phyloP scores from a whole-genome alignment of 2,329 filamentous ascomycete genomes.

The Lecanosticta acicola region DNA sequence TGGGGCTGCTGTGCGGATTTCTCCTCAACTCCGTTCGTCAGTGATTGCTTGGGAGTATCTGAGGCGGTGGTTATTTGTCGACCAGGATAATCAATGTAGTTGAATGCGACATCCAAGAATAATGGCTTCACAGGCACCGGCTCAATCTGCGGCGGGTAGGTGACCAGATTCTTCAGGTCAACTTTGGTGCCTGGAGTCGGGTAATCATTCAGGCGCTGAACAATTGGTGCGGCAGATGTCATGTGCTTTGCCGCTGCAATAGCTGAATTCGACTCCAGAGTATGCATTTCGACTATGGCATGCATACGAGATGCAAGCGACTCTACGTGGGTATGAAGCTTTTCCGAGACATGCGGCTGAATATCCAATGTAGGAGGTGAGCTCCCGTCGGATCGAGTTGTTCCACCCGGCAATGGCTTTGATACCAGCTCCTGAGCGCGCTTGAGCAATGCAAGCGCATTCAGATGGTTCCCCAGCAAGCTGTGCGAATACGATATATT shows the following conservation, averaged over 20 bases:
- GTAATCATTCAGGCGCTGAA: conserved; percentile 72
- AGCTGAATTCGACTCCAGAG: conserved; percentile 49
- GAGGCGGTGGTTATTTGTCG: conserved; percentile 36
- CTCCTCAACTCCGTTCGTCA: conserved; percentile 20
- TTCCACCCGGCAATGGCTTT: conserved; percentile 12
- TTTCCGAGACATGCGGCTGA: conserved; percentile 51
- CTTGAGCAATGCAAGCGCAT: conserved; percentile 79
- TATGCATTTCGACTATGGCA: conserved; percentile 77
- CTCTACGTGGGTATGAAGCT: conserved; percentile 58
- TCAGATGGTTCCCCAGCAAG: conserved; percentile 63
- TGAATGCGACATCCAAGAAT: conserved; percentile 95
- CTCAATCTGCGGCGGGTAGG: conserved; percentile 77
- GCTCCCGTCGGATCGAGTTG: conserved; percentile 30
- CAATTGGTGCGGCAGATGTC: conserved; percentile 53
- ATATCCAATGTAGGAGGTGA: conserved; percentile 64
- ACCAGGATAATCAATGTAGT: conserved; percentile 88
- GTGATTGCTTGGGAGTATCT: conserved; percentile 23
- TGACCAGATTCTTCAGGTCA: conserved; percentile 74
- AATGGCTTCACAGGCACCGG: conserved; percentile 87
- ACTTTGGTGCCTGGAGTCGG: conserved; percentile 56
- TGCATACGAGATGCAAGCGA: conserved; percentile 74
- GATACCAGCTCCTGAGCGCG: conserved; percentile 61
- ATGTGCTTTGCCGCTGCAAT: conserved; percentile 43
- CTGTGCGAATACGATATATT: conserved; percentile 81
- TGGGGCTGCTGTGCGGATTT: conserved; percentile 34